A percentile compares a stretch with the other conserved stretches of the same genome.
Evolutionary conservation across 495 filamentous ascomycete species (phyloP).

Genomic region (Neurospora sp.): DNA sequence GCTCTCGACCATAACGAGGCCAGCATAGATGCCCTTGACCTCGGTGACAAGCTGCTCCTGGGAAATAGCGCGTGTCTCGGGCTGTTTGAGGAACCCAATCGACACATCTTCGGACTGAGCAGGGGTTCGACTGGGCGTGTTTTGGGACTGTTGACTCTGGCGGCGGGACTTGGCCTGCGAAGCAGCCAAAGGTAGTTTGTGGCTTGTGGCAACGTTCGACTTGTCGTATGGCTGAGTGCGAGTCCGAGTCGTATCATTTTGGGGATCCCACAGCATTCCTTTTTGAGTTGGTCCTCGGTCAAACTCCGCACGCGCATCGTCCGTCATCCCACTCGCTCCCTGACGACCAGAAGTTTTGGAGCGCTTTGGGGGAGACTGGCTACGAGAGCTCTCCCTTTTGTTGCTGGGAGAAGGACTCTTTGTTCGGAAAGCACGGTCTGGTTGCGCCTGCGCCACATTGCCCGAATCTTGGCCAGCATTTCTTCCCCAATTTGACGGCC

Average conservation of each 20-base stretch:
- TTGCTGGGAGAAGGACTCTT: constrained; percentile 9
- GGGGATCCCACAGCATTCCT: constrained; percentile 28
- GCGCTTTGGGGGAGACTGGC: constrained; percentile 12
- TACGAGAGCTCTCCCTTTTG: constrained; percentile 11
- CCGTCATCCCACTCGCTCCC: neutral
- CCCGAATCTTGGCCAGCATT: neutral
- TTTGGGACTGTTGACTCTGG: constrained; percentile 1
- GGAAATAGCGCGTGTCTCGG: constrained; percentile 58
- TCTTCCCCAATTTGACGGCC: neutral
- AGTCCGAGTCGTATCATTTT: constrained; percentile 14
- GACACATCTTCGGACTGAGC: constrained; percentile 5
- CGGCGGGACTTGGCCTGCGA: constrained; percentile 5
- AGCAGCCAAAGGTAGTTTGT: constrained; percentile 7
- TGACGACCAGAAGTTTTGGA: constrained; percentile 6
- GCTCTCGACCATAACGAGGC: constrained; percentile 67
- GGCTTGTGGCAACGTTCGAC: constrained; percentile 16
- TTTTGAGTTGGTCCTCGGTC: constrained; percentile 17
- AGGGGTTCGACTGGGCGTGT: neutral
- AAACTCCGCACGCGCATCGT: constrained; percentile 22
- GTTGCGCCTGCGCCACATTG: neutral
- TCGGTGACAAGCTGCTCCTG: constrained; percentile 63
- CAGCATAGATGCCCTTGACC: constrained; percentile 67
- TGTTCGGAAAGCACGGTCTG: neutral
- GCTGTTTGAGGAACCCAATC: constrained; percentile 38
- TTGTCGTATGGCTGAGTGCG: constrained; percentile 12